Conservation (phyloP, 139 green algal genomes). For the Edaphochlamys debaryana region DNA sequence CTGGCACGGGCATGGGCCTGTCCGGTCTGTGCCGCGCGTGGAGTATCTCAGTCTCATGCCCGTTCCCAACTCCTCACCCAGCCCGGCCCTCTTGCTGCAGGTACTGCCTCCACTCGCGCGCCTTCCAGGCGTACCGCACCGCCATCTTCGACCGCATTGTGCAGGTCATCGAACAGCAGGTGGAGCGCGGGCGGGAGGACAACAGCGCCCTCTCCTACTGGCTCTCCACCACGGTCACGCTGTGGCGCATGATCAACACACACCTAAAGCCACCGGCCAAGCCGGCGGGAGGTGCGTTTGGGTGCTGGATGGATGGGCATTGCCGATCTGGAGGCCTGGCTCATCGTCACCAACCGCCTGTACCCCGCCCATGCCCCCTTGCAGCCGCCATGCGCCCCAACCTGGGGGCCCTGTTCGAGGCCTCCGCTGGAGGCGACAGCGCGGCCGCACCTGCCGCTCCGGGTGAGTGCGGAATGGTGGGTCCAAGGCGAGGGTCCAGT, state of each 20-base stretch:
- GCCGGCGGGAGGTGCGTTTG: conserved; percentile 31
- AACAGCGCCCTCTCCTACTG: conserved; percentile 93
- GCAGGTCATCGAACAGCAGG: conserved; percentile 77
- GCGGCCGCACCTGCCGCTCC: too few species aligned
- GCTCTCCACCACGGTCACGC: conserved; percentile 94
- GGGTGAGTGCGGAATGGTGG: too few species aligned
- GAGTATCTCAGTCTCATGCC: not conserved
- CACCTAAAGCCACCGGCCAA: conserved; percentile 86
- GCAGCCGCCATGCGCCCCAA: conserved; percentile 45
- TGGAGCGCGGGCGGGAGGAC: conserved; percentile 86
- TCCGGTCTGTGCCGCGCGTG: not conserved
- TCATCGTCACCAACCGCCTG: conserved; percentile 30
- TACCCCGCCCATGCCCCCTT: too few species aligned
- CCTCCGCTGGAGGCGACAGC: conserved; percentile 83
- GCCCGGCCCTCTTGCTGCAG: not conserved
- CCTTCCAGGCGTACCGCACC: conserved; percentile 87
- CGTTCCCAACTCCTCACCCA: not conserved
- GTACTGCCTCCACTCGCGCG: conserved; percentile 65
- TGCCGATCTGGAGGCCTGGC: conserved; percentile 5
- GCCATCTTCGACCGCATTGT: conserved; percentile 97
- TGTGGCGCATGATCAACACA: conserved; percentile 94
- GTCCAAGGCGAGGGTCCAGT: too few species aligned
- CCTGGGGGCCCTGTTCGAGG: conserved; percentile 48
- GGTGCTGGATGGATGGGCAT: too few species aligned
- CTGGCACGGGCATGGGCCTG: conserved; percentile 51